Conservation (phyloP, 108 stramenopile species). For the Nitzschia palea region DNA sequence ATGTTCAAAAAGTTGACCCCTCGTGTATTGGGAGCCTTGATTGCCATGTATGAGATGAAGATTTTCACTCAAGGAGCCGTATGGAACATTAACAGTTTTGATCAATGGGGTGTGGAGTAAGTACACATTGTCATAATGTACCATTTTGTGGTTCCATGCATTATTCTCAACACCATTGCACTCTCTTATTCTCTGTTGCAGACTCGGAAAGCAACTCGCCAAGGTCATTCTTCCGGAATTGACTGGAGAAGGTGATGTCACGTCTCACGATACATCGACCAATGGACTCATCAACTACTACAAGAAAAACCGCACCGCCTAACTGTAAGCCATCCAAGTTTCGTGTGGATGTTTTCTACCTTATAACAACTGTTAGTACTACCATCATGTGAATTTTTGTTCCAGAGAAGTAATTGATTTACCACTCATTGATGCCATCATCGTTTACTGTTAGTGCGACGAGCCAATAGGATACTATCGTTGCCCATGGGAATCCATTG, state of each 20-base stretch:
- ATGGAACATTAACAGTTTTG: slow-evolving; percentile 98
- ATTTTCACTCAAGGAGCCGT: slow-evolving; percentile 97
- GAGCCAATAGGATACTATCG: neutral
- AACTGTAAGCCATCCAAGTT: too few species aligned
- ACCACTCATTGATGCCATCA: too few species aligned
- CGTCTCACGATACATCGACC: slow-evolving; percentile 78
- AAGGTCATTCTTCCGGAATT: slow-evolving; percentile 83
- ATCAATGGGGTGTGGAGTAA: slow-evolving; percentile 94
- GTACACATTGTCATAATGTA: neutral
- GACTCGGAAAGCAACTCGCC: slow-evolving; percentile 95
- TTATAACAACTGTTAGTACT: too few species aligned
- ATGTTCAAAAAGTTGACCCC: slow-evolving; percentile 85
- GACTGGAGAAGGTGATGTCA: slow-evolving; percentile 38
- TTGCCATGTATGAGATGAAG: slow-evolving; percentile 98
- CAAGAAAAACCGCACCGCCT: slow-evolving; percentile 56
- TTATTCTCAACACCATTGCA: slow-evolving; percentile 73
- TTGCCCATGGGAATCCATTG: neutral
- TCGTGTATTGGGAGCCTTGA: slow-evolving; percentile 86
- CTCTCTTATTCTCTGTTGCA: neutral
- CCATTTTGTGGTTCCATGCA: slow-evolving; percentile 47
- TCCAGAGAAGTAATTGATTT: too few species aligned
- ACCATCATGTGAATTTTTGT: too few species aligned
- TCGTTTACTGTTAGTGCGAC: too few species aligned
- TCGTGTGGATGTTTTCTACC: too few species aligned
- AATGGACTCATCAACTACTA: slow-evolving; percentile 87